These are phyloP conservation scores for Torrubiella hemipterigena DNA, from an alignment of 2,329 filamentous ascomycete genomes.

Conservation along the genomic window DNA sequence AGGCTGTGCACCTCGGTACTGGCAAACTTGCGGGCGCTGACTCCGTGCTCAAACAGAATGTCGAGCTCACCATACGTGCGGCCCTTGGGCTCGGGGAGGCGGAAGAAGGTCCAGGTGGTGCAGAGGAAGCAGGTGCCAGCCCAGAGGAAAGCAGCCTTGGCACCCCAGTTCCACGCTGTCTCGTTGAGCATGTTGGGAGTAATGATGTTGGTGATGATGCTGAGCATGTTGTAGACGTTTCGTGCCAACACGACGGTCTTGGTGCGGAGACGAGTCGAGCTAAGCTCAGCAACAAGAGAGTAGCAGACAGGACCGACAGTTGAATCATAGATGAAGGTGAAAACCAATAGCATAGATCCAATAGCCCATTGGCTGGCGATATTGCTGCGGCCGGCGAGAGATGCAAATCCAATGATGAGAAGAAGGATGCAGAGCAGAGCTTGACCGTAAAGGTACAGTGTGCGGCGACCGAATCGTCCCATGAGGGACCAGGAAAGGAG, in stretches of 20 bases:
- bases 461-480: conserved; percentile 22
- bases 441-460: conserved; percentile 24
- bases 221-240: conserved; percentile 34
- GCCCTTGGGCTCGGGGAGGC: conserved; percentile 41
- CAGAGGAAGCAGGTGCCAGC: conserved; percentile 30
- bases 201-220: conserved; percentile 33
- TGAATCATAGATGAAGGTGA: conserved; percentile 28
- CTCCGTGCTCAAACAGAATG: conserved; percentile 34
- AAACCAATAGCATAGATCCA: conserved; percentile 26
- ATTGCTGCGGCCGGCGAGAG: conserved; percentile 19
- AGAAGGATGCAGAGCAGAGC: conserved; percentile 20
- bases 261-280: conserved; percentile 31
- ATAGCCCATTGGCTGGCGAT: conserved; percentile 23
- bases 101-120: conserved; percentile 37
- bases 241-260: conserved; percentile 33
- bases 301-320: conserved; percentile 55
- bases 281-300: conserved; percentile 55
- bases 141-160: conserved; percentile 35
- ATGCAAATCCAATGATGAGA: conserved; percentile 23
- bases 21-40: conserved; percentile 29
- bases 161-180: conserved; percentile 33
- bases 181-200: conserved; percentile 36
- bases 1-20: conserved; percentile 12
- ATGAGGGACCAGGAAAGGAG: conserved; percentile 26
- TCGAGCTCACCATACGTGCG: conserved; percentile 44